Evolutionary conservation across 352 stramenopile genomes (phyloP).

Genomic region (Pythium plurisporium): DNA sequence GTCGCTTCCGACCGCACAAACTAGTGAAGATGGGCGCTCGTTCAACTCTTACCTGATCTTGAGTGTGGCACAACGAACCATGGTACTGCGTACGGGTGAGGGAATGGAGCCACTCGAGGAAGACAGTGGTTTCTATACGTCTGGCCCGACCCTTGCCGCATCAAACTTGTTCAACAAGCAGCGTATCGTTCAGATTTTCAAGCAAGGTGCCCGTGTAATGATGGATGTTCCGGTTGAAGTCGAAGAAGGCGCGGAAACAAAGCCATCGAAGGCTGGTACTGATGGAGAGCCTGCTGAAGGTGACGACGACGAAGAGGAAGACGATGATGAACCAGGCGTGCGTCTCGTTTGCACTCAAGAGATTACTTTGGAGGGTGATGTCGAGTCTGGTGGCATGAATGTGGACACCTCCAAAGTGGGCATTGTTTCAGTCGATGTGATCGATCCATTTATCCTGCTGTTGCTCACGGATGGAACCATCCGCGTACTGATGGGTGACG

Average conservation of each 20-base stretch:
- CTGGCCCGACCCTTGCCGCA: slow-evolving; percentile 66
- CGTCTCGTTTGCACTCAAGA: slow-evolving; percentile 80
- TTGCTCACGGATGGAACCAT: slow-evolving; percentile 78
- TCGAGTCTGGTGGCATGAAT: slow-evolving; percentile 82
- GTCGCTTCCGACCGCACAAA: slow-evolving; percentile 38
- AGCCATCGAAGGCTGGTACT: slow-evolving; percentile 25
- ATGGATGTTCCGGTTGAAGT: slow-evolving; percentile 52
- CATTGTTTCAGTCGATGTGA: slow-evolving; percentile 80
- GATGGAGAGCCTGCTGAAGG: slow-evolving; percentile 30
- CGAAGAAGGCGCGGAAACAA: slow-evolving; percentile 9
- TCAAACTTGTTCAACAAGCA: slow-evolving; percentile 79
- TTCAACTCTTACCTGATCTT: slow-evolving; percentile 83
- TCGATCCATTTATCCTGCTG: slow-evolving; percentile 80
- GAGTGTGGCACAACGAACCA: slow-evolving; percentile 74
- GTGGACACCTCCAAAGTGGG: slow-evolving; percentile 65
- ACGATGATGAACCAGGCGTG: slow-evolving; percentile 55
- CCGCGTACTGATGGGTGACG: slow-evolving; percentile 74
- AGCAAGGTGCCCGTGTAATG: slow-evolving; percentile 79
- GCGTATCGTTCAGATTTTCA: slow-evolving; percentile 85
- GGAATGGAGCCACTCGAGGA: slow-evolving; percentile 82
- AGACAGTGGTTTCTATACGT: slow-evolving; percentile 82
- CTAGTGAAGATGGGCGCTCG: slow-evolving; percentile 43
- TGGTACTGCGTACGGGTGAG: slow-evolving; percentile 82
- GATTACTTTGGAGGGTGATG: slow-evolving; percentile 72
- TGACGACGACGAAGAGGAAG: slow-evolving; percentile 39